Conservation (phyloP, 2,329 filamentous ascomycete genomes). For the Ceratocystis ficicola region DNA sequence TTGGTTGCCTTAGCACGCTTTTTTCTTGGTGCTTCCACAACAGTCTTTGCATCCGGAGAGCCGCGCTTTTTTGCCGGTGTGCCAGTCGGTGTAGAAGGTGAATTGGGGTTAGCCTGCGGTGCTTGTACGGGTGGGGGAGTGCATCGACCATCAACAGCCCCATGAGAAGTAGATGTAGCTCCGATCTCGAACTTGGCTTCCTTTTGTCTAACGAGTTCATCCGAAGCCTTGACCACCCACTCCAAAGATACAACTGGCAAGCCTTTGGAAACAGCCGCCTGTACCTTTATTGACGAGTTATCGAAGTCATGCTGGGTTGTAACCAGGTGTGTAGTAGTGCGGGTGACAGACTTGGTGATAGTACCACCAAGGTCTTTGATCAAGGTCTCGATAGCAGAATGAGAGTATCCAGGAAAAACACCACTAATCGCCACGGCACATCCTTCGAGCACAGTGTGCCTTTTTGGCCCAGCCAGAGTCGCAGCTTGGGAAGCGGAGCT, state of each 20-base stretch:
- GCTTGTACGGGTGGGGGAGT: background rate
- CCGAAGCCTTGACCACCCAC: slow-evolving; percentile 50
- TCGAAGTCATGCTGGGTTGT: slow-evolving; percentile 42
- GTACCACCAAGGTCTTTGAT: slow-evolving; percentile 40
- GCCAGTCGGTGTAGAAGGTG: background rate
- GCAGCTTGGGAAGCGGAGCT: background rate
- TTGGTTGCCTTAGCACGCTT: background rate
- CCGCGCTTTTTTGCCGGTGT: background rate
- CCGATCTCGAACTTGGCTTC: slow-evolving; percentile 21
- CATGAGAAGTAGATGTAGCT: slow-evolving; percentile 22
- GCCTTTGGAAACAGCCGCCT: slow-evolving; percentile 35
- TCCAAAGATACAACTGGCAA: slow-evolving; percentile 46
- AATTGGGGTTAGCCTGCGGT: background rate
- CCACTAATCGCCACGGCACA: slow-evolving; percentile 47
- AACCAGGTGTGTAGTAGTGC: slow-evolving; percentile 45
- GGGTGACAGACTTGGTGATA: slow-evolving; percentile 37
- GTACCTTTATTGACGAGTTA: slow-evolving; percentile 40
- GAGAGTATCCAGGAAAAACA: slow-evolving; percentile 43
- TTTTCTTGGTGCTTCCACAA: slow-evolving; percentile 1
- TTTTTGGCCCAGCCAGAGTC: background rate
- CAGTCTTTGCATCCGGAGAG: background rate
- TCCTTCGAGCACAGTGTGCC: slow-evolving; percentile 27
- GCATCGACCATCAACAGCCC: background rate
- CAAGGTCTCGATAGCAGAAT: slow-evolving; percentile 37
- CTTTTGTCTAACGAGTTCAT: slow-evolving; percentile 25